Evolutionary conservation across 2,329 filamentous ascomycete genomes (phyloP).

Genomic region (Colletotrichum truncatum): DNA sequence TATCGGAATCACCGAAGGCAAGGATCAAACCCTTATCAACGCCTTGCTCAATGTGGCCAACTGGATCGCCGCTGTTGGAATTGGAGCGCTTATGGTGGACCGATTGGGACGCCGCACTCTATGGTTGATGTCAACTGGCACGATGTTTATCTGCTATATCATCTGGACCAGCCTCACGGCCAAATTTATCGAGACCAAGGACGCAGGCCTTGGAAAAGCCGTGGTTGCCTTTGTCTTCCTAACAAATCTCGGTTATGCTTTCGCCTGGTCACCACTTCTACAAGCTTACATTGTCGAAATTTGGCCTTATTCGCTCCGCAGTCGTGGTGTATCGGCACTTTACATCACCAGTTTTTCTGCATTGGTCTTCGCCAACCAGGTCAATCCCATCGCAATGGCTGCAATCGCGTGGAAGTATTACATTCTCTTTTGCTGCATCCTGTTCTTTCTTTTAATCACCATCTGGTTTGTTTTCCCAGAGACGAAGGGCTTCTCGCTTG

Average conservation of each 20-base stretch:
- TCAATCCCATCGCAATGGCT: slow-evolving; percentile 50
- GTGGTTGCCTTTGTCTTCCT: slow-evolving; percentile 48
- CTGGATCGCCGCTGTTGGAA: slow-evolving; percentile 13
- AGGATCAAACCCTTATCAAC: slow-evolving; percentile 51
- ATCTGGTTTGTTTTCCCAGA: slow-evolving; percentile 49
- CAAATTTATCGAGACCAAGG: slow-evolving; percentile 18
- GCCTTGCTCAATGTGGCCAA: slow-evolving; percentile 38
- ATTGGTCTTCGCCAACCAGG: slow-evolving; percentile 47
- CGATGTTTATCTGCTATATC: slow-evolving; percentile 46
- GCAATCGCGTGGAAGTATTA: slow-evolving; percentile 51
- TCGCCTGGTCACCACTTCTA: slow-evolving; percentile 45
- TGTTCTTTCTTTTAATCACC: slow-evolving; percentile 40
- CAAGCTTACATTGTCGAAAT: slow-evolving; percentile 41
- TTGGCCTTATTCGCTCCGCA: slow-evolving; percentile 33
- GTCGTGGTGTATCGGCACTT: slow-evolving; percentile 12
- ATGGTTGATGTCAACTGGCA: slow-evolving; percentile 40
- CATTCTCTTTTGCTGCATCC: slow-evolving; percentile 46
- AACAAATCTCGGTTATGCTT: slow-evolving; percentile 46
- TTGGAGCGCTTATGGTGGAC: slow-evolving; percentile 37
- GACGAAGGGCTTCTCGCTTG: slow-evolving; percentile 38
- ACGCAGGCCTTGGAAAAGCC: slow-evolving; percentile 16
- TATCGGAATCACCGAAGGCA: slow-evolving; percentile 40
- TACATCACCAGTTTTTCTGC: slow-evolving; percentile 12
- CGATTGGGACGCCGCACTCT: slow-evolving; percentile 40
- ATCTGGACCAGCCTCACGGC: slow-evolving; percentile 47